These are phyloP conservation scores for Claviceps humidiphila DNA, from an alignment of 2,329 filamentous ascomycete species.

Conservation along the genomic window DNA sequence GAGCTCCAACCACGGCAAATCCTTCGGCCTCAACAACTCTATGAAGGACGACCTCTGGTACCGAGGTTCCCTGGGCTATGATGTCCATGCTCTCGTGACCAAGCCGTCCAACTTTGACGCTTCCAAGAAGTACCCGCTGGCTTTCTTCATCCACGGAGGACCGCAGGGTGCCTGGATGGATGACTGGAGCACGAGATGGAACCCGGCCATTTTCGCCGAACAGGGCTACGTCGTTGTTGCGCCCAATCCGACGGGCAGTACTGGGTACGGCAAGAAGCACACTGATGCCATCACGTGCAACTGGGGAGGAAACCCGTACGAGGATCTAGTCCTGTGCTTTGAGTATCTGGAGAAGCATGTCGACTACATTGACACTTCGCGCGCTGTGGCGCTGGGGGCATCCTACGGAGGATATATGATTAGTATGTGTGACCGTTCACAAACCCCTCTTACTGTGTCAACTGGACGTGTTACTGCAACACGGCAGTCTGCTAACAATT, in stretches of 20 bases:
- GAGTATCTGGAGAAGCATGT: constrained; percentile 57
- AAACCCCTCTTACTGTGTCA: neutral
- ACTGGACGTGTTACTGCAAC: too few species aligned
- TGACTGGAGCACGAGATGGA: constrained; percentile 73
- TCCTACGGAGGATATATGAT: constrained; percentile 69
- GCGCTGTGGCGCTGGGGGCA: constrained; percentile 62
- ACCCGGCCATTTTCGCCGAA: constrained; percentile 73
- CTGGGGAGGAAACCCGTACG: constrained; percentile 77
- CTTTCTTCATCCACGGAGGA: constrained; percentile 71
- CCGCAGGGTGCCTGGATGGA: constrained; percentile 67
- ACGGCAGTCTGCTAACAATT: constrained; percentile 11
- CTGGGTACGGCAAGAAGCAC: constrained; percentile 67
- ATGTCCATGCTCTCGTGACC: constrained; percentile 56
- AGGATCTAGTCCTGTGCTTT: constrained; percentile 68
- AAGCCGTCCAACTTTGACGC: constrained; percentile 55
- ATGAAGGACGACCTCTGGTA: constrained; percentile 61
- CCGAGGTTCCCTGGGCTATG: constrained; percentile 47
- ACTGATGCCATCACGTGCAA: constrained; percentile 64
- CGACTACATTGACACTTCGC: constrained; percentile 52
- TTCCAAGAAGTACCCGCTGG: constrained; percentile 62
- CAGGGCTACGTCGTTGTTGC: constrained; percentile 74
- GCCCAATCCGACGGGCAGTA: constrained; percentile 74
- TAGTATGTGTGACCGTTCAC: constrained; percentile 27
- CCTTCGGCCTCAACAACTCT: constrained; percentile 49
- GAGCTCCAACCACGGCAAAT: constrained; percentile 48